Base-by-base conservation (phyloP, 1,284 basidiomycete genomes). In the Sporisorium scitamineum region DNA sequence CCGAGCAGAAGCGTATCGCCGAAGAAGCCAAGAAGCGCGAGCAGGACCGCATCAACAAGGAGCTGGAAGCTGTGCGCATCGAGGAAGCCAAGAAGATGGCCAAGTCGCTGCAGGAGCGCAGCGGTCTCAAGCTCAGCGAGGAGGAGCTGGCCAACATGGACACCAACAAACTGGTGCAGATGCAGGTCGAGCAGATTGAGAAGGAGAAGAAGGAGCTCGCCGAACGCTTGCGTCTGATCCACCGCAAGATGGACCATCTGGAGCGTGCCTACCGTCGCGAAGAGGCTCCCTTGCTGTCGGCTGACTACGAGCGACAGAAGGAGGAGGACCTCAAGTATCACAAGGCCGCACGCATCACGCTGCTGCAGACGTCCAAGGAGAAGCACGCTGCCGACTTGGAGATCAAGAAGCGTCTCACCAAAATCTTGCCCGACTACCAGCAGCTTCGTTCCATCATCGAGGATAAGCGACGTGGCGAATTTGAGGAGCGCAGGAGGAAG, bases 201-300 rank as follows among this genome's bases (percentile, higher is more conserved):
- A 97, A 97, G 87, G 96, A 98, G 88, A 97, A 97, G 90, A 92
- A 91, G 80, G 93, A 95, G 79, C 88, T 94, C 76, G 90, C 89
- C 73, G 93, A 95, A 82, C 90, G 92, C 27, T 89, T 97, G 68
- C 92, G 94, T 39, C 90, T 95, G 75, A 90, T 93, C 59, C 87
- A 91, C 63, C 97, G 98, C 87, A 92, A 94, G 32, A 91, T 98
- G 81, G 96, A 99, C 84, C 95, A 99, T 87, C 86, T 94, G 84
- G 96, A 99, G 88, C 94, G 97, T 74, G 95, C 96, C 0, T 94
- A 93, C 88, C 92, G 96, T 77, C 94, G 94, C 87, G 95, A 95
- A 72, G 97, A 98, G 86, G 90, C 92, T 13, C 93, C 94, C 0
- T 88, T 98, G 18, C 89, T 98, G 45, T 89, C 89, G 1, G 88